Evolutionary conservation across 331 rosid species (phyloP), one percentile per base, ranked within the genome.

Genomic region (Quercus tomentella): DNA sequence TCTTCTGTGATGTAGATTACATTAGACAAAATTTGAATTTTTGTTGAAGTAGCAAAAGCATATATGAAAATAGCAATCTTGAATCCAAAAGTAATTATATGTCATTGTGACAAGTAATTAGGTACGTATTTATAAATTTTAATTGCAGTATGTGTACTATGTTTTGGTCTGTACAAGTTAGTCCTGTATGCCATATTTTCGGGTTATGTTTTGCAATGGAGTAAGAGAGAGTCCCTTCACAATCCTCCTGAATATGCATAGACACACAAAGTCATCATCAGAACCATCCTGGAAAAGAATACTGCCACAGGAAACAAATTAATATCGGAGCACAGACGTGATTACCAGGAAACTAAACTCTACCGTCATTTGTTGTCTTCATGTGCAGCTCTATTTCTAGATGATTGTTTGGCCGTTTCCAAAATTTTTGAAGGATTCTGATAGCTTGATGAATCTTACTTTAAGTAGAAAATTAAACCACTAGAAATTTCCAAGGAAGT

Each of bases 401-500:
- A 76, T 43, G 82, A 89, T 97, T 91, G 79, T 92, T 92, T 84
- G 97, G 97, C 85, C 98, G 92, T 91, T 89, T 92, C 92, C 88
- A 87, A 90, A 94, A 79, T 87, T 87, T 90, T 88, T 92, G 98
- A 92, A 94, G 82, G 98, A 97, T 86, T 94, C 93, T 79, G 98
- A 94, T 83, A 94, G 96, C 97, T 94, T 92, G 89, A 91, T 77
- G 85, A 80, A 87, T 83, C 81, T 86, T 76, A 80, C 80, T 71
- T 82, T 79, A 79, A 90, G 90, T 83, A 83, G 86, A 69, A 41
- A 75, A 83, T 76, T 68, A 81, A 81, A 81, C 82, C 72, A 31
- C 45, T 31, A 70, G 69, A 21, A 75, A 61, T 23, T 73, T 84
- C 54, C 45, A 56, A 78, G 41, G 33, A 77, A 73, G 37, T 4